Conservation (phyloP, 192 early-diverging fungal genomes). For the Kickxella alabastrina region DNA sequence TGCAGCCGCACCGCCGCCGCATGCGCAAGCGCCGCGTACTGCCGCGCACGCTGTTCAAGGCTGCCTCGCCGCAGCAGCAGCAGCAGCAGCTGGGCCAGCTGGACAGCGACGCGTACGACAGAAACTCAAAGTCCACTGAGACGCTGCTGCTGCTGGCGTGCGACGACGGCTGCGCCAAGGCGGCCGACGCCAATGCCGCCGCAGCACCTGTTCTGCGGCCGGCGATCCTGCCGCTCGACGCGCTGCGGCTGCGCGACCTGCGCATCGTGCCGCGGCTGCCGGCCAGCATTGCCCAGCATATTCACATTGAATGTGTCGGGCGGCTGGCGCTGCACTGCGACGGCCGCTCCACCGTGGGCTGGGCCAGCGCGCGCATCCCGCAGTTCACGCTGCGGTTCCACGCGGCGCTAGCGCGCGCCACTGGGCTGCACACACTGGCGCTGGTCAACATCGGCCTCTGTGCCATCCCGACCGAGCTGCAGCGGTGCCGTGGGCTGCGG, state of each 20-base stretch:
- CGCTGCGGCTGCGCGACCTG: conserved; percentile 15
- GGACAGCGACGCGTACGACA: neutral
- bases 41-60: conserved; percentile 34
- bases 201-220: neutral
- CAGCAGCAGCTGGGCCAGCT: no score
- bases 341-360: conserved; percentile 20
- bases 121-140: neutral
- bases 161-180: neutral
- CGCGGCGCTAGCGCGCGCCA: conserved; percentile 21
- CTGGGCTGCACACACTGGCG: conserved; percentile 22
- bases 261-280: conserved; percentile 30
- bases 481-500: conserved; percentile 23
- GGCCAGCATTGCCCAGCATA: conserved; percentile 16
- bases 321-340: conserved; percentile 27
- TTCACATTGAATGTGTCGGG: conserved; percentile 22
- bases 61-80: conserved; percentile 9
- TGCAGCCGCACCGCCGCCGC: conserved; percentile 26
- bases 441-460: conserved; percentile 47
- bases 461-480: conserved; percentile 14
- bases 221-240: conserved; percentile 11
- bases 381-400: conserved; percentile 28
- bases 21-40: conserved; percentile 51
- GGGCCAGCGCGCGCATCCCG: conserved; percentile 30
- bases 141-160: neutral
- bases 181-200: neutral